These are phyloP conservation scores for Jaltomata sinuosa DNA, from an alignment of 257 asterid species.

Conservation along the genomic window DNA sequence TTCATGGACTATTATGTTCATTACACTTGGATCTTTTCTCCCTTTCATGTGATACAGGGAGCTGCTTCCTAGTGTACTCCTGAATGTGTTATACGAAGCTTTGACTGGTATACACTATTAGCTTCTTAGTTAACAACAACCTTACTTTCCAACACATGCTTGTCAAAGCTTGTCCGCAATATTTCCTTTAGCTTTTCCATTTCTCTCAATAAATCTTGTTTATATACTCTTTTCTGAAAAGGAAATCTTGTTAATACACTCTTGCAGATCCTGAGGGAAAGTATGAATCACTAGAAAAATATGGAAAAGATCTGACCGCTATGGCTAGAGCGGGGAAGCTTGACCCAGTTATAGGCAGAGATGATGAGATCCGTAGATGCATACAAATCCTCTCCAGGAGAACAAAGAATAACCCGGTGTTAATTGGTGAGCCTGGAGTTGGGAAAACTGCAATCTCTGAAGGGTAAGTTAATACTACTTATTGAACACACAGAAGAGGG, in stretches of 20 bases:
- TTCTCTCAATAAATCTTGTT: background rate
- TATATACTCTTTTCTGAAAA: background rate
- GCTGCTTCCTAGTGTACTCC: background rate
- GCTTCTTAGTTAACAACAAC: background rate
- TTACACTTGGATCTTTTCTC: background rate
- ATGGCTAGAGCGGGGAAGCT: constrained; percentile 96
- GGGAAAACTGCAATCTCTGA: constrained; percentile 98
- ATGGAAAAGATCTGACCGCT: constrained; percentile 94
- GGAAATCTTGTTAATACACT: background rate
- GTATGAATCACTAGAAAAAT: constrained; percentile 82
- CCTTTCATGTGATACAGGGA: background rate
- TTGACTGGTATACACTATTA: background rate
- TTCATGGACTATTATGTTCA: background rate
- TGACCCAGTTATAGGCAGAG: constrained; percentile 98
- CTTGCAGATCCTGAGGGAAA: constrained; percentile 90
- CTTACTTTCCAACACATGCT: background rate
- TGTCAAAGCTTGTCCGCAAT: background rate
- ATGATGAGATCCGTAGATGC: constrained; percentile 96
- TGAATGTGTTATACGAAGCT: background rate
- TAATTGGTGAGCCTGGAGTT: constrained; percentile 96
- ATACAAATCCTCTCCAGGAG: constrained; percentile 95
- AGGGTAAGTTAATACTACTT: constrained; percentile 46
- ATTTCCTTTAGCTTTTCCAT: background rate
- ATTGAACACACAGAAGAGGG: background rate
- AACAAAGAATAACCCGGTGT: constrained; percentile 91